Percentiles rank a stretch among this genome's conserved stretches.
Evolutionary conservation across 2,329 filamentous ascomycete genomes (phyloP).

Genomic region (Verticillium klebahnii): DNA sequence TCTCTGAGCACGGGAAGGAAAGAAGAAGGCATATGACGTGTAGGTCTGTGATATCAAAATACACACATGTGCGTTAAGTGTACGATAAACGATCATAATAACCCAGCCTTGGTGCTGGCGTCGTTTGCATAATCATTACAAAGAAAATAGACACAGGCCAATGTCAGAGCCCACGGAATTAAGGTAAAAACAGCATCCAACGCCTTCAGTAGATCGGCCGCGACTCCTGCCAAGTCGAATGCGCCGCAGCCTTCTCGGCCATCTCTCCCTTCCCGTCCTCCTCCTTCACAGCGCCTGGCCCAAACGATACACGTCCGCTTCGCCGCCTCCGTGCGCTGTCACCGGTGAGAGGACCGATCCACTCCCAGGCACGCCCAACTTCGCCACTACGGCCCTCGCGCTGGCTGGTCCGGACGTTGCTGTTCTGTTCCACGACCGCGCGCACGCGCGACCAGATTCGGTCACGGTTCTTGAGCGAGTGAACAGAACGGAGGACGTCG

Average conservation of each 20-base stretch:
- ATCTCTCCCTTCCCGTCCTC: conserved; percentile 14
- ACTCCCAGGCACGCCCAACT: conserved; percentile 64
- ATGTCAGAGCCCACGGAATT: conserved; percentile 1
- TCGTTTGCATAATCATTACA: conserved; percentile 6
- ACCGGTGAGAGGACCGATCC: conserved; percentile 56
- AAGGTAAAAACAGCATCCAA: neutral
- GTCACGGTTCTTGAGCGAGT: conserved; percentile 71
- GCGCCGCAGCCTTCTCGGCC: conserved; percentile 5
- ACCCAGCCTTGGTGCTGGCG: neutral
- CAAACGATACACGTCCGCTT: conserved; percentile 48
- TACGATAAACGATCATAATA: neutral
- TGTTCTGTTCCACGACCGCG: conserved; percentile 85
- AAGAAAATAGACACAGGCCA: conserved; percentile 6
- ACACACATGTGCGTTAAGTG: neutral
- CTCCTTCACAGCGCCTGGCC: conserved; percentile 31
- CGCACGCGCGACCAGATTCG: conserved; percentile 80
- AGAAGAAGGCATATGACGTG: too few relatives aligned
- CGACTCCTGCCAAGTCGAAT: conserved; percentile 35
- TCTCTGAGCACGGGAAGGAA: too few relatives aligned
- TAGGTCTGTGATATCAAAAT: neutral
- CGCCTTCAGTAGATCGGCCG: conserved; percentile 33
- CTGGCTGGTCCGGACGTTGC: conserved; percentile 77
- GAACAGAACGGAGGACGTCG: conserved; percentile 79
- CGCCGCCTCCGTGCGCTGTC: conserved; percentile 40
- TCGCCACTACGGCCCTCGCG: conserved; percentile 63